Conservation (phyloP, 345 rosid species). For the Salix arbutifolia region DNA sequence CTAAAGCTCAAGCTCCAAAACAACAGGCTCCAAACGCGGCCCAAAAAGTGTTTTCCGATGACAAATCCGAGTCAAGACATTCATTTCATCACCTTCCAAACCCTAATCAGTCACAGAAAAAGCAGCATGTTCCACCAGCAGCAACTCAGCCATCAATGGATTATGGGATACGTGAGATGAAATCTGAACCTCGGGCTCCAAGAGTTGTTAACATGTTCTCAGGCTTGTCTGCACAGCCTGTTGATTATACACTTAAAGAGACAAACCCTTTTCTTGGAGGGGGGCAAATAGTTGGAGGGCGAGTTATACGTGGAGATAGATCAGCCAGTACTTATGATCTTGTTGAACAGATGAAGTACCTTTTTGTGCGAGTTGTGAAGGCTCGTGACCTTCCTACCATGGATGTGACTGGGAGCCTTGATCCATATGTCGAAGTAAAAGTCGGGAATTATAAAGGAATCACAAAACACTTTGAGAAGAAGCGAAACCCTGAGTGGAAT, state of each 20-base stretch:
- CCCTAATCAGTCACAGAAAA: constrained; percentile 22
- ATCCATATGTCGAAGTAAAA: constrained; percentile 31
- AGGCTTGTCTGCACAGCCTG: constrained; percentile 38
- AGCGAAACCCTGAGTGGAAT: constrained; percentile 27
- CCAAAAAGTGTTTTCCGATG: constrained; percentile 17
- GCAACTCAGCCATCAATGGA: constrained; percentile 28
- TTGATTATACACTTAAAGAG: constrained; percentile 26
- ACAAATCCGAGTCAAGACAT: constrained; percentile 32
- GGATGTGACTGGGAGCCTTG: constrained; percentile 32
- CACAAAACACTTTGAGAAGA: constrained; percentile 25
- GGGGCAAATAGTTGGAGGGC: constrained; percentile 57
- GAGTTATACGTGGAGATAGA: constrained; percentile 41
- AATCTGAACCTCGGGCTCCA: constrained; percentile 42
- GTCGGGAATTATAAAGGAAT: constrained; percentile 31
- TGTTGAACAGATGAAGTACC: constrained; percentile 31
- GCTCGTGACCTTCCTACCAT: constrained; percentile 27
- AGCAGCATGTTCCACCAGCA: constrained; percentile 18
- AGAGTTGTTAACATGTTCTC: constrained; percentile 33
- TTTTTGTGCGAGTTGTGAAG: constrained; percentile 24
- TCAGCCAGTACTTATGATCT: constrained; percentile 26
- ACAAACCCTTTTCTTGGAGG: constrained; percentile 32
- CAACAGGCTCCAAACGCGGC: constrained; percentile 10
- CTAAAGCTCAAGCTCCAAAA: constrained; percentile 23
- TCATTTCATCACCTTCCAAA: constrained; percentile 48
- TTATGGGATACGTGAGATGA: constrained; percentile 46